Percentiles rank a stretch among this genome's conserved stretches.
phyloP scores from a whole-genome alignment of 257 asterid genomes.

The Perilla frutescens region DNA sequence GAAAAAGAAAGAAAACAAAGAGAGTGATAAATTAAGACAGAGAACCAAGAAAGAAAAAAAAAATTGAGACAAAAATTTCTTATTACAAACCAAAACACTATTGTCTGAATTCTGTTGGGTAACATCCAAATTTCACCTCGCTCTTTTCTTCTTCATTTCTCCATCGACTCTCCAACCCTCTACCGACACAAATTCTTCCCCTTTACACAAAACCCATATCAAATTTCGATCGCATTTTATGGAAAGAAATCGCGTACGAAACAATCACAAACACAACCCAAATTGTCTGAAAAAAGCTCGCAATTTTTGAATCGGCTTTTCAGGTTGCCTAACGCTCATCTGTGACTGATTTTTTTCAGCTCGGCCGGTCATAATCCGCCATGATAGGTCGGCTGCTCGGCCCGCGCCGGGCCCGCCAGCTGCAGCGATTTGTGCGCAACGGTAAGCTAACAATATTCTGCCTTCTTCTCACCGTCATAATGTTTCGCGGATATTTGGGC shows the following conservation, averaged over 20 bases:
- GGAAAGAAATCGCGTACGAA: not conserved
- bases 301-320: slow-evolving; percentile 21
- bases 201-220: slow-evolving; percentile 20
- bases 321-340: not conserved
- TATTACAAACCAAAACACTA: no score
- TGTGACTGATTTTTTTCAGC: not conserved
- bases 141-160: slow-evolving; percentile 2
- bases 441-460: slow-evolving; percentile 57
- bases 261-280: not conserved
- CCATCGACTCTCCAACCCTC: slow-evolving; percentile 15
- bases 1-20: no score
- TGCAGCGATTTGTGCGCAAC: slow-evolving; percentile 45
- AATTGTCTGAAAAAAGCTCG: not conserved
- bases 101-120: slow-evolving; percentile 20
- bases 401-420: slow-evolving; percentile 49
- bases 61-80: not conserved
- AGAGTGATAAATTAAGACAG: no score
- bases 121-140: not conserved
- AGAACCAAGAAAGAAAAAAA: no score
- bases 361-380: slow-evolving; percentile 26
- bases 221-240: not conserved
- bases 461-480: slow-evolving; percentile 50
- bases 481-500: slow-evolving; percentile 53
- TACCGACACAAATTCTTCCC: slow-evolving; percentile 34
- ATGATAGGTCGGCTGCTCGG: slow-evolving; percentile 49